Base-by-base conservation (phyloP, 1,284 basidiomycete genomes). In the Microbotryum intermedium region DNA sequence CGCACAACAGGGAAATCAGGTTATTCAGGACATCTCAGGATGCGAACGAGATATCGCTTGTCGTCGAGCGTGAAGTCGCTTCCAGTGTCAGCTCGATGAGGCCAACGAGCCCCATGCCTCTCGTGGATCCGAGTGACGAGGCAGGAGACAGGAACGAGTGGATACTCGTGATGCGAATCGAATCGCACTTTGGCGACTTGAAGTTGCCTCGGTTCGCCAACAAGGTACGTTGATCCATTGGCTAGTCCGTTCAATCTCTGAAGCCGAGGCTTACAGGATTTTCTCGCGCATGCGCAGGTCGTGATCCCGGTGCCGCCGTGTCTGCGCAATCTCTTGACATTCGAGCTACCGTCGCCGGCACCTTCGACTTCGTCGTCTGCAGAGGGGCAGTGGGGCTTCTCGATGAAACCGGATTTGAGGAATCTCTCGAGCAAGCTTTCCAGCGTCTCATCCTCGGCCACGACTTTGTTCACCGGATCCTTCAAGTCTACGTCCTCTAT, bases 141-240 rank as follows among this genome's bases (percentile, higher is more conserved):
- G 16, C 11, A 18, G 28, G 11, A 29, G 53, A 54, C 6, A 13
- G 21, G 18, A 10, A 11, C 26, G 64, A 65, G n/a, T 50, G 46
- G 25, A 23, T 65, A 8, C 55, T 65, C n/a, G 56, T 60, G 4
- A 11, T 65, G 8, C 9, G 48, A 13, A 3, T 65, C n/a, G 50
- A 62, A 13, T 43, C 42, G 7, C 7, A 20, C 1, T 54, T 57
- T 2, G 60, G 64, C 2, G 9, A 5, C 20, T 34, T 65, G 18
- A 25, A 34, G 26, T 21, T 56, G 28, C 64, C 64, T 6, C 51
- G 28, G 13, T 65, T 62, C 28, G 50, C 64, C n/a, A 62, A 62
- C 44, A 52, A 42, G 3, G 64, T 62, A n/a, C 39, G 60, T 25
- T 6, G 21, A 8, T 21, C 10, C 5, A 13, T 13, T 4, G 16